These are phyloP conservation scores for Fusarium marasasianum DNA, from an alignment of 2,329 filamentous ascomycete species.

Conservation along the genomic window DNA sequence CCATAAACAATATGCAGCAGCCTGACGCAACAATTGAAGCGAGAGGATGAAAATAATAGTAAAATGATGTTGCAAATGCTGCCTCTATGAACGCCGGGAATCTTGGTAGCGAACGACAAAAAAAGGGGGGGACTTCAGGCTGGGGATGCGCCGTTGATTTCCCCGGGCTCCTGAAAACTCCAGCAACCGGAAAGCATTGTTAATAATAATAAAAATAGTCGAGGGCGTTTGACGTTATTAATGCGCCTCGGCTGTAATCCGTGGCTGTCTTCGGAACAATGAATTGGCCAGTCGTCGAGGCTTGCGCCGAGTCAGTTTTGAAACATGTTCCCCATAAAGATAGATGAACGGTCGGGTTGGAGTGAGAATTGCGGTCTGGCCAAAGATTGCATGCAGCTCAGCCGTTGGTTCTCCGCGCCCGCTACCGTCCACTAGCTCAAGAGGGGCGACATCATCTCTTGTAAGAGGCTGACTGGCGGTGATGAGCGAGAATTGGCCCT, in stretches of 20 bases:
- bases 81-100: conserved; percentile 40
- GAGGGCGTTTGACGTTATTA: conserved; percentile 11
- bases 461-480: conserved; percentile 9
- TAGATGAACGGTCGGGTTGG: background rate
- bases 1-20: conserved; percentile 23
- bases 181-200: conserved; percentile 14
- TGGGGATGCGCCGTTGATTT: background rate
- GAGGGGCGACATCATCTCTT: conserved; percentile 10
- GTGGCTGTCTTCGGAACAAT: conserved; percentile 21
- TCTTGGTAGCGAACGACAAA: conserved; percentile 37
- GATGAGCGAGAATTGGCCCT: background rate
- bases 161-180: conserved; percentile 11
- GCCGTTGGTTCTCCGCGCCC: conserved; percentile 15
- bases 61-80: conserved; percentile 30
- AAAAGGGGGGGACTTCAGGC: background rate
- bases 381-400: background rate
- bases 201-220: background rate
- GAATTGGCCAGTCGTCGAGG: conserved; percentile 22
- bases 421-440: conserved; percentile 23
- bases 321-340: conserved; percentile 22
- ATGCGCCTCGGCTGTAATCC: conserved; percentile 19
- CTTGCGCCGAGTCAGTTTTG: conserved; percentile 19
- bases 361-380: conserved; percentile 13
- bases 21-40: conserved; percentile 4
- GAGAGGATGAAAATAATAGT: conserved; percentile 26